Conservation (phyloP, 805 yeast species). For the Wickerhamomyces sydowiorum region DNA sequence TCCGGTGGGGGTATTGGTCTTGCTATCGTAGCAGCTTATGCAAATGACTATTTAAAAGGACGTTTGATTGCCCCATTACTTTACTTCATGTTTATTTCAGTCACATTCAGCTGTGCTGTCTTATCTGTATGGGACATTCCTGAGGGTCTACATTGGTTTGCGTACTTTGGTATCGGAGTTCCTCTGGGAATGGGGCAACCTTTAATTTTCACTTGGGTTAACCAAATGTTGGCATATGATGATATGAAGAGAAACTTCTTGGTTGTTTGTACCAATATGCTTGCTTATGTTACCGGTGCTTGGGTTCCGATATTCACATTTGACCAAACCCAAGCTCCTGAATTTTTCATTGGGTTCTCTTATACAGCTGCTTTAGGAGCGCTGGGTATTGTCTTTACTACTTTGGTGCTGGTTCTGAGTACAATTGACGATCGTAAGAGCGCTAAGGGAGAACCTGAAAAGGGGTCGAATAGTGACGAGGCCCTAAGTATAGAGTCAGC, state of each 20-base stretch:
- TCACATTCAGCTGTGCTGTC: conserved; percentile 37
- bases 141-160: conserved; percentile 40
- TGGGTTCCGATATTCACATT: conserved; percentile 35
- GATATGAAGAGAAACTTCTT: conserved; percentile 24
- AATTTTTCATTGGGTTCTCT: conserved; percentile 29
- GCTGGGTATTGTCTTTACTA: conserved; percentile 22
- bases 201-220: conserved; percentile 47
- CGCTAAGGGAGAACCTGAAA: not conserved
- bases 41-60: conserved; percentile 30
- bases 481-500: not conserved
- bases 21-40: conserved; percentile 29
- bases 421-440: not conserved
- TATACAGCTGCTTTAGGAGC: conserved; percentile 28
- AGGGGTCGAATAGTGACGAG: not conserved
- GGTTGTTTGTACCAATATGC: conserved; percentile 31
- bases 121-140: conserved; percentile 42
- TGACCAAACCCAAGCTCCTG: conserved; percentile 28
- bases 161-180: conserved; percentile 39
- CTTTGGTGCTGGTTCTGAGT: not conserved
- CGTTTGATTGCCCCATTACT: conserved; percentile 31
- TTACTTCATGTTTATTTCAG: conserved; percentile 29
- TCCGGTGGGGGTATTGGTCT: conserved; percentile 30
- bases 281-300: conserved; percentile 33
- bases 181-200: conserved; percentile 50
- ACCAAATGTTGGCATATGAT: conserved; percentile 31